Evolutionary conservation across 306 rosid species (phyloP), one percentile per base, ranked within the genome.

Genomic region (Pyrus betulifolia): DNA sequence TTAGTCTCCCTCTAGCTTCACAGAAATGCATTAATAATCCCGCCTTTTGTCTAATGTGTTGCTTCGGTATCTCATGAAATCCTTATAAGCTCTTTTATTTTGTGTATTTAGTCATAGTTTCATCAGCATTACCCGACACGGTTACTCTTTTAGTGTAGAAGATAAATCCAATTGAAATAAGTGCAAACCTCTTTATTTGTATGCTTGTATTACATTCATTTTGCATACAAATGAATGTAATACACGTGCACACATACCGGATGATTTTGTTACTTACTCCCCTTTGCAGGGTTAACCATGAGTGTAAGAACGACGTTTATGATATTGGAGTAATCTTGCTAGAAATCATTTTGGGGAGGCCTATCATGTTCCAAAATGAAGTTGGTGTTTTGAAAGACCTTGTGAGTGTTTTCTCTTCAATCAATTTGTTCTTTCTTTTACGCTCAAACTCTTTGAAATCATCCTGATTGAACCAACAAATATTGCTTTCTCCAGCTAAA

Each of bases 241-340:
- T 9, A 14, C 38, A 61, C 4, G 15, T 0, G 19, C 67, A 61
- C 11, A 6, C 68, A 30, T 18, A 30, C 1, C 0, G 42, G 66
- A 55, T 61, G 11, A 71, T 51, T 66, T n/a, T 42, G 11, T 69
- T 38, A 18, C 33, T 54, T 76, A 38, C 38, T 59, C 12, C 77
- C 28, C 9, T 15, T 70, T 77, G 80, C 87, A 94, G 97, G 83
- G 81, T 69, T 40, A 81, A 82, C 27, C 84, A 86, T 74, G 91
- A 68, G 13, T 96, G 88, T 73, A 91, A 95, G 91, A 86, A 82
- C 82, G 97, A 95, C 78, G 90, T 95, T 70, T 89, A 89, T 69
- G 97, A 90, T 84, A 89, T 92, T 76, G 99, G 99, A 54, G 96
- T 88, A 66, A 84, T 95, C 82, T 79, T 92, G 83, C 87, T 90